These are phyloP conservation scores for Aspergillus carlsbadensis DNA, from an alignment of 495 filamentous ascomycete species.

Conservation along the genomic window DNA sequence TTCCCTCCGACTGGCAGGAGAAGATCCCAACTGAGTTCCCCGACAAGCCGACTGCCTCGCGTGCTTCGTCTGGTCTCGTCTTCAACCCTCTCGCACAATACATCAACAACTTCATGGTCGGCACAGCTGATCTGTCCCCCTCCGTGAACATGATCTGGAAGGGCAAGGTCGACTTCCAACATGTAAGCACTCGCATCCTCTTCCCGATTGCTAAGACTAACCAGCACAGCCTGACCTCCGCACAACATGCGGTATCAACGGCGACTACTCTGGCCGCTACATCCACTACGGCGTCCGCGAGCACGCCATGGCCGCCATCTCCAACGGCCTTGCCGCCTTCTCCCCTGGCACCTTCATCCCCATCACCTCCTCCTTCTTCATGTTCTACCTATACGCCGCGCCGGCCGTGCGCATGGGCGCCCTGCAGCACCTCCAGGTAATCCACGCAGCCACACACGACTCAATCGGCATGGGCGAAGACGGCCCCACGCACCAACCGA, in stretches of 20 bases:
- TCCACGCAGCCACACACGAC: conserved; percentile 63
- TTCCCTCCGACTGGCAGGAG: conserved; percentile 44
- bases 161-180: conserved; percentile 54
- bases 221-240: conserved; percentile 37
- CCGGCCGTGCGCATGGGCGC: conserved; percentile 61
- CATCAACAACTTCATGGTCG: conserved; percentile 54
- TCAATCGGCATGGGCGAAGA: conserved; percentile 59
- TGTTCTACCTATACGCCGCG: conserved; percentile 62
- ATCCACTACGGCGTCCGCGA: conserved; percentile 55
- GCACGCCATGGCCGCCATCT: conserved; percentile 53
- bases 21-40: conserved; percentile 46
- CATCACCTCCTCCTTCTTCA: conserved; percentile 56
- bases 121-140: conserved; percentile 58
- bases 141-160: conserved; percentile 58
- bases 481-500: conserved; percentile 61
- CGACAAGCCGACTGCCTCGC: conserved; percentile 45
- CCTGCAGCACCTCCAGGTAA: conserved; percentile 52
- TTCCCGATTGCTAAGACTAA: background rate
- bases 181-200: conserved; percentile 28
- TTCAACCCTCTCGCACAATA: conserved; percentile 50
- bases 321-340: conserved; percentile 55
- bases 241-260: conserved; percentile 46
- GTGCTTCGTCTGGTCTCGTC: conserved; percentile 49
- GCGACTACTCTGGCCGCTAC: conserved; percentile 51
- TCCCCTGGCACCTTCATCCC: conserved; percentile 50